Evolutionary conservation across 768 basidiomycete species (phyloP).

Genomic region (Kwoniella shandongensis): DNA sequence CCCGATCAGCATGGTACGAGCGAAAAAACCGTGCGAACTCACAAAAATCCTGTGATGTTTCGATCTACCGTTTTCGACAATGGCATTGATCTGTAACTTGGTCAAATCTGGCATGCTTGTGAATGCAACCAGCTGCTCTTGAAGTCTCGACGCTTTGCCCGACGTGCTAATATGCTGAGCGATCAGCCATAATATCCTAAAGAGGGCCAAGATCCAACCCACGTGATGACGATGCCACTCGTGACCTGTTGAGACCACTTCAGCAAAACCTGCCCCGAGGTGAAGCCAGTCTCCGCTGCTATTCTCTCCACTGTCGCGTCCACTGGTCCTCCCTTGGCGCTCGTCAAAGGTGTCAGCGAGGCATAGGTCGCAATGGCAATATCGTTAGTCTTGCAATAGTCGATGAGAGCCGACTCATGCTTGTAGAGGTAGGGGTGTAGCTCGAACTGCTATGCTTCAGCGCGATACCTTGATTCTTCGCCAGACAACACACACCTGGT

Average conservation of each 20-base stretch:
- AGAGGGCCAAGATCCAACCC: conserved; percentile 3
- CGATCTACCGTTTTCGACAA: conserved; percentile 1
- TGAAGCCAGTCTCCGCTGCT: conserved; percentile 19
- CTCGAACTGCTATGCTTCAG: conserved; percentile 50
- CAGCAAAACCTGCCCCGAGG: conserved; percentile 39
- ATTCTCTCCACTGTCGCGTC: conserved; percentile 28
- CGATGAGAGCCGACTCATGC: conserved; percentile 30
- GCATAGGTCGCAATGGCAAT: conserved; percentile 48
- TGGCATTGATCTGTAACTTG: background rate
- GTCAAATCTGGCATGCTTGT: conserved; percentile 4
- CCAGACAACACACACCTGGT: conserved; percentile 42
- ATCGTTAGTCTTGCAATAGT: conserved; percentile 39
- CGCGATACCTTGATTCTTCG: background rate
- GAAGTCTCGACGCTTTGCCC: background rate
- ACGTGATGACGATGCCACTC: conserved; percentile 37
- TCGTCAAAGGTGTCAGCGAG: conserved; percentile 33
- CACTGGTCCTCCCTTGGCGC: conserved; percentile 24
- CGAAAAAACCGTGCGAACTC: background rate
- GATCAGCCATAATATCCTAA: too few species aligned
- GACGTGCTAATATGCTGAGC: background rate
- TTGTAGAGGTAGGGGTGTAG: conserved; percentile 53
- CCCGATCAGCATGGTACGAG: too few species aligned
- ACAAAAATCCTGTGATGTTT: background rate
- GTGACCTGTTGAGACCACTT: conserved; percentile 37
- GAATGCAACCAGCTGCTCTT: background rate